Evolutionary conservation across 148 eudicot genomes (phyloP).

Genomic region (Amaranthus palmeri): DNA sequence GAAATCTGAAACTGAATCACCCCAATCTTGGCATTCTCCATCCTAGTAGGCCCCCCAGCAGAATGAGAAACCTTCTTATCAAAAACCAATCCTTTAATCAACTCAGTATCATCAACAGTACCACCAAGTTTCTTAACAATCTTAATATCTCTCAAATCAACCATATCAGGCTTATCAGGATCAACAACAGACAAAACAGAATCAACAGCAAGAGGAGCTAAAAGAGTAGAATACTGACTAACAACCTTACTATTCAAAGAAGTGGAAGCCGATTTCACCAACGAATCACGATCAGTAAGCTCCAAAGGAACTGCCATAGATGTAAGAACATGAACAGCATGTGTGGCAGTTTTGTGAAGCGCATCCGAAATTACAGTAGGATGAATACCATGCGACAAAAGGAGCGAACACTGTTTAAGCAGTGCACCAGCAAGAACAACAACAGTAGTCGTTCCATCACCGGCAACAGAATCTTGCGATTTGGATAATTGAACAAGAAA

Average conservation of each 20-base stretch:
- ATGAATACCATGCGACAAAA: constrained; percentile 62
- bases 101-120: constrained; percentile 90
- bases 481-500: constrained; percentile 88
- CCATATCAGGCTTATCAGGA: constrained; percentile 61
- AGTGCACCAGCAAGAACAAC: constrained; percentile 84
- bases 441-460: constrained; percentile 90
- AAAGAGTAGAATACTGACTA: constrained; percentile 79
- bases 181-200: constrained; percentile 77
- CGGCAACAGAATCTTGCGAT: constrained; percentile 85
- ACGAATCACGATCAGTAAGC: constrained; percentile 65
- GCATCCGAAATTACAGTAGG: constrained; percentile 85
- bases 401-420: constrained; percentile 52
- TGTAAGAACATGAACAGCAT: constrained; percentile 66
- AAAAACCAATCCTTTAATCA: constrained; percentile 75
- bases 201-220: constrained; percentile 92
- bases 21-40: constrained; percentile 85
- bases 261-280: constrained; percentile 78
- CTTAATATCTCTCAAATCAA: constrained; percentile 79
- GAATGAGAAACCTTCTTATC: constrained; percentile 89
- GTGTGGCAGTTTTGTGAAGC: constrained; percentile 54
- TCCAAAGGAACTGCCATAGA: constrained; percentile 92
- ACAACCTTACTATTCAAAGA: constrained; percentile 87
- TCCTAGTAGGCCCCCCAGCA: constrained; percentile 75
- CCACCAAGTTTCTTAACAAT: constrained; percentile 89
- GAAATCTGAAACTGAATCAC: constrained; percentile 95